These are phyloP conservation scores for Clitocybe nebularis DNA, from an alignment of 1,284 basidiomycete species.

Conservation along the genomic window DNA sequence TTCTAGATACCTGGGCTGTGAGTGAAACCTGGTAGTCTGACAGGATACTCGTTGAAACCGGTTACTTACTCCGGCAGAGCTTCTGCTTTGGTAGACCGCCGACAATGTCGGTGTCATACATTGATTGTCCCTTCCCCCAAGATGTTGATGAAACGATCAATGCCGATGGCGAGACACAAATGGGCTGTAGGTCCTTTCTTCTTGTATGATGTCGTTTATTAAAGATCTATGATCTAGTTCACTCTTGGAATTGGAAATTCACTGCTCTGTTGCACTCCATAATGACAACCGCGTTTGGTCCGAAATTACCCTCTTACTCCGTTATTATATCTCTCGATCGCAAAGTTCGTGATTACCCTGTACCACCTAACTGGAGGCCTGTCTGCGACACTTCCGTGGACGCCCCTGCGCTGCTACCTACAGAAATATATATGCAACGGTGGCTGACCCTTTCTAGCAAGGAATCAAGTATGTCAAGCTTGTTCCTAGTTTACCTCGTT, in stretches of 20 bases:
- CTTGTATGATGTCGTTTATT: not conserved
- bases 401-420: slow-evolving; percentile 10
- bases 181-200: slow-evolving; percentile 44
- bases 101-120: slow-evolving; percentile 47
- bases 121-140: slow-evolving; percentile 52
- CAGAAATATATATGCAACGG: slow-evolving; percentile 37
- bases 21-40: slow-evolving; percentile 17
- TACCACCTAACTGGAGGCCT: slow-evolving; percentile 44
- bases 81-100: slow-evolving; percentile 61
- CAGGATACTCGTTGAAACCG: not conserved
- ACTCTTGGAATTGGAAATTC: slow-evolving; percentile 55
- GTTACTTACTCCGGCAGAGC: too few relatives aligned
- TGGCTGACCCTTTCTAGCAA: slow-evolving; percentile 48
- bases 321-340: slow-evolving; percentile 45
- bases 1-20: slow-evolving; percentile 56
- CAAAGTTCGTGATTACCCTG: slow-evolving; percentile 49
- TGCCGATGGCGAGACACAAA: slow-evolving; percentile 35
- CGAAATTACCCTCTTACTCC: slow-evolving; percentile 45
- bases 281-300: slow-evolving; percentile 50
- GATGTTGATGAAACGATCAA: slow-evolving; percentile 37
- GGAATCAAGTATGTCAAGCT: slow-evolving; percentile 47
- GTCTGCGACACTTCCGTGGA: slow-evolving; percentile 7
- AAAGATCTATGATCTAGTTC: slow-evolving; percentile 32
- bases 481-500: not conserved
- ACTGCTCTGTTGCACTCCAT: slow-evolving; percentile 47